Conservation (phyloP, 2,329 filamentous ascomycete genomes). For the Monosporascus ibericus region DNA sequence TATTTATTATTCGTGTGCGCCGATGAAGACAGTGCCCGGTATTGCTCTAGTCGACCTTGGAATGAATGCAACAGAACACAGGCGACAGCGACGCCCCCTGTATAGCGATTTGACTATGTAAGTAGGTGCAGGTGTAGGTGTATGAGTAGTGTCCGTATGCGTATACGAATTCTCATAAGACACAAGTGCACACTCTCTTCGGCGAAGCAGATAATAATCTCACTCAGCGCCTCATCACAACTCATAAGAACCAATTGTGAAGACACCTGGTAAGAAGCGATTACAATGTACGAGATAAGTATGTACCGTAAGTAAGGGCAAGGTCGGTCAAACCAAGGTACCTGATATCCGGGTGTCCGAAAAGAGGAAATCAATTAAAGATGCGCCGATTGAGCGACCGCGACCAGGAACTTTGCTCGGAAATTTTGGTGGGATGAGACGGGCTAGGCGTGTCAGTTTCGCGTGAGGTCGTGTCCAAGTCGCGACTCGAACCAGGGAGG, state of each 20-base stretch:
- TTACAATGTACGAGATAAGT: neutral
- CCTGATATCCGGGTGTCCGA: slow-evolving; percentile 2
- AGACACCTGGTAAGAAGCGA: too few species aligned
- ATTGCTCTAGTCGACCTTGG: too few species aligned
- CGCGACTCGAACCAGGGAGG: slow-evolving; percentile 10
- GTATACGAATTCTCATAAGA: neutral
- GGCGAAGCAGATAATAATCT: too few species aligned
- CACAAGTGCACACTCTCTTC: too few species aligned
- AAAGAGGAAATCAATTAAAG: slow-evolving; percentile 27
- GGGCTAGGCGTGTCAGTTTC: slow-evolving; percentile 29
- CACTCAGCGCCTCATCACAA: too few species aligned
- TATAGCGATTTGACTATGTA: too few species aligned
- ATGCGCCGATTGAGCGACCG: slow-evolving; percentile 1
- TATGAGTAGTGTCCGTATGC: neutral
- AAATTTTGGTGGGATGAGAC: slow-evolving; percentile 18
- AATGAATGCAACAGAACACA: too few species aligned
- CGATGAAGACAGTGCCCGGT: too few species aligned
- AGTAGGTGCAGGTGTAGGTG: too few species aligned
- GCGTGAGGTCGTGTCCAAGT: slow-evolving; percentile 21
- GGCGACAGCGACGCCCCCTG: too few species aligned
- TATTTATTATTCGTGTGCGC: too few species aligned
- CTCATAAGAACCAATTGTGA: too few species aligned
- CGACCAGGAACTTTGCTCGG: slow-evolving; percentile 14
- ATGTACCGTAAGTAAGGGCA: neutral
- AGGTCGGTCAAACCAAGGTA: neutral